Conservation (phyloP, 1,284 basidiomycete species). For the Ganoderma sinense region DNA sequence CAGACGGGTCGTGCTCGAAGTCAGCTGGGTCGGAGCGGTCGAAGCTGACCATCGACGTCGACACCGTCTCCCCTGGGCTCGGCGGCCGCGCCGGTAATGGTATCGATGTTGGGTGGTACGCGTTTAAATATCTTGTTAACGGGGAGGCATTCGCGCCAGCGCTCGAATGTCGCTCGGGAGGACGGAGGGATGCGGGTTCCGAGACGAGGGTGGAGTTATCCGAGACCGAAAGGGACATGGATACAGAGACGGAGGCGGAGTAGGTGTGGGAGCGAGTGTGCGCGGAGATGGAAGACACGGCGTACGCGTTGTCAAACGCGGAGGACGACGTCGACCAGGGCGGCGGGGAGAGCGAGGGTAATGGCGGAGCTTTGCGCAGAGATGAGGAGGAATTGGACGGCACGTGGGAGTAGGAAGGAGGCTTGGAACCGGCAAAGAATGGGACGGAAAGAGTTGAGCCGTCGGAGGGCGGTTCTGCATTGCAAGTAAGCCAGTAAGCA, state of each 20-base stretch:
- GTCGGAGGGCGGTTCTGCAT: not conserved
- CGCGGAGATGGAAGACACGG: not conserved
- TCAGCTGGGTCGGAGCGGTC: not conserved
- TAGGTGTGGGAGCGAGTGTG: not conserved
- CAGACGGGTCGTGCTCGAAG: not conserved
- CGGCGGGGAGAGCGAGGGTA: not conserved
- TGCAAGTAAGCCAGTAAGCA: not conserved
- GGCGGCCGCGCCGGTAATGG: not conserved
- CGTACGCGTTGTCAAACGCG: not conserved
- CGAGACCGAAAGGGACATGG: not conserved
- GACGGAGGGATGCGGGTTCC: not conserved
- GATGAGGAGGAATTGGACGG: not conserved
- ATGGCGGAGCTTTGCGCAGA: not conserved
- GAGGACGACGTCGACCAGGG: not conserved
- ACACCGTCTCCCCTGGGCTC: not conserved
- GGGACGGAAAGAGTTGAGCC: not conserved
- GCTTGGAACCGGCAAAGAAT: not conserved
- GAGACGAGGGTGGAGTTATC: constrained; percentile 2
- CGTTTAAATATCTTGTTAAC: not conserved
- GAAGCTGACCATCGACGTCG: constrained; percentile 4
- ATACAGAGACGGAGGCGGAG: not conserved
- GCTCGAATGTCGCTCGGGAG: not conserved
- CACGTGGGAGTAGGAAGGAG: not conserved
- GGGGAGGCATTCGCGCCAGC: not conserved
- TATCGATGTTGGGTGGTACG: not conserved